These are phyloP conservation scores for Stagonosporopsis cucurbitacearum DNA, from an alignment of 2,329 filamentous ascomycete species.

Conservation along the genomic window DNA sequence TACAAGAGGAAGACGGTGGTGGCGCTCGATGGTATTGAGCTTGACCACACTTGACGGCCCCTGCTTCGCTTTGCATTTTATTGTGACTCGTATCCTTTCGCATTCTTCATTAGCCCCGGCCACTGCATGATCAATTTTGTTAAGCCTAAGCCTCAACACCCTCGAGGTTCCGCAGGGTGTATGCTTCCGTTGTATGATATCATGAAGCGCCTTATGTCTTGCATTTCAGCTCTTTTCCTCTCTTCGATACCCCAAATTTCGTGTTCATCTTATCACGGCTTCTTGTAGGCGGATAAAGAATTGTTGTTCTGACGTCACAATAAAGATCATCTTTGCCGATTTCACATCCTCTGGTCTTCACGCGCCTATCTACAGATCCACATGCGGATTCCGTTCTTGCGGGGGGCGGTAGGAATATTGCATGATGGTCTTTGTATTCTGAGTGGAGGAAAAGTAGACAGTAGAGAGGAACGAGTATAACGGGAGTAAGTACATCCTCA, in stretches of 20 bases:
- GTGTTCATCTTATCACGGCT: neutral
- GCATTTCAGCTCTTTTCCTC: neutral
- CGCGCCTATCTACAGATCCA: too few species aligned
- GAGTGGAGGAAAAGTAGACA: too few species aligned
- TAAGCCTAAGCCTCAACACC: neutral
- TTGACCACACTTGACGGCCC: neutral
- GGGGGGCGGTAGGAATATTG: too few species aligned
- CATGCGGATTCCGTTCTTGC: too few species aligned
- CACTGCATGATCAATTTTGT: neutral
- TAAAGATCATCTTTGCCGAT: neutral
- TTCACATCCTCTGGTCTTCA: neutral
- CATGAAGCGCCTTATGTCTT: neutral
- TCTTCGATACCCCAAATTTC: conserved; percentile 16
- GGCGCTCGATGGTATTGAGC: conserved; percentile 14
- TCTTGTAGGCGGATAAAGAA: neutral
- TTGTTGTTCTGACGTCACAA: neutral
- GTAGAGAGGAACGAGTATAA: too few species aligned
- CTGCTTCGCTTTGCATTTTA: neutral
- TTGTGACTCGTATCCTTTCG: neutral
- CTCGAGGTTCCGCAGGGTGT: neutral
- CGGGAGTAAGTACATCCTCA: too few species aligned
- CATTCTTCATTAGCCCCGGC: neutral
- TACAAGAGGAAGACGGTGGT: conserved; percentile 33
- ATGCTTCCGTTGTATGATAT: conserved; percentile 3
- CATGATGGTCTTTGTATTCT: too few species aligned